Base-by-base conservation (phyloP, 2,329 filamentous ascomycete species). In the Fusarium buxicola region DNA sequence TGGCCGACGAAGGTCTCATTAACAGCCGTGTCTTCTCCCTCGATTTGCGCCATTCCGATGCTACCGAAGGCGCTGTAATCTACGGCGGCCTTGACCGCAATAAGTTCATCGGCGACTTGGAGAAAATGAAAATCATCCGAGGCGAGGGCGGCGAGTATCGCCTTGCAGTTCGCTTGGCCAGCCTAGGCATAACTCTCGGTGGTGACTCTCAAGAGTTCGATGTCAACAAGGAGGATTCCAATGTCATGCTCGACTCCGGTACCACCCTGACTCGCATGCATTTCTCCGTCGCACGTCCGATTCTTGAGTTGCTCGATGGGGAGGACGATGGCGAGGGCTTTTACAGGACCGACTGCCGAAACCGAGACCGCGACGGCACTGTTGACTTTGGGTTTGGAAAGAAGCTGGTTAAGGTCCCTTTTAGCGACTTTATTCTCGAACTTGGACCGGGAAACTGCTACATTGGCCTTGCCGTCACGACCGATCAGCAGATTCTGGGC, bases 1-100 rank as follows among this genome's bases (percentile, higher is more conserved):
- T 86, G 70, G 76, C 76, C 2, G 67, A 73, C 1, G 79, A 84
- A 62, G 79, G 79, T 13, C 66, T 82, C 30, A 84, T 84, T 53
- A 74, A 78, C 39, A 82, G 79, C 53, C 80, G 80, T n/a, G 74
- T 81, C 31, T 85, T 85, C 66, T 75, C 81, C 7, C 74, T 86
- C 21, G 82, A 85, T 49, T 72, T 86, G 13, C 81, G 83, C 5
- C 77, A 78, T 47, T 64, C 76, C 35, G 78, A 78, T 11, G 72
- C 76, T 10, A 65, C 77, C 12, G 77, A 75, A 4, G 83, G 83
- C 28, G 80, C 82, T 47, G 68, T 86, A 55, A 82, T 84, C 48
- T 85, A 84, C 56, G 83, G 83, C 27, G 83, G 83, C 11, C 65
- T 85, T 10, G 83, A 86, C 58, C 80, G 76, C 15, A 82, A 76